phyloP scores from a whole-genome alignment of 2,329 filamentous ascomycete genomes.

The Neonectria faginata region DNA sequence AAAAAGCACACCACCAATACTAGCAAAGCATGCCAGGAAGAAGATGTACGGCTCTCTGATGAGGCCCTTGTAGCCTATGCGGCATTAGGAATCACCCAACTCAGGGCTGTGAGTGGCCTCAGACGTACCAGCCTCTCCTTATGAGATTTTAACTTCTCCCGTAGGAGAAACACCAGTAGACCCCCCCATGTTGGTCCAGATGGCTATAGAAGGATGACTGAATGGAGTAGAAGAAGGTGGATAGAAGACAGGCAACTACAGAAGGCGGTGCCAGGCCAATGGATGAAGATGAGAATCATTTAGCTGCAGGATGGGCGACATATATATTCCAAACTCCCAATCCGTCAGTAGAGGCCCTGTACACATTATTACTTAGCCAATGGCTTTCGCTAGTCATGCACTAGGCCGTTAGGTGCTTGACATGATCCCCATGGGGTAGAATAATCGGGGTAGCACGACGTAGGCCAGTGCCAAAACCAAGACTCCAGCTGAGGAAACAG shows the following conservation, averaged over 20 bases:
- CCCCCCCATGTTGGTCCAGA: conserved; percentile 7
- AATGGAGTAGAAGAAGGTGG: neutral
- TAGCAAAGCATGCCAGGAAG: conserved; percentile 21
- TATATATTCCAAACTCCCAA: conserved; percentile 9
- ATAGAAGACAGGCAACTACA: no score
- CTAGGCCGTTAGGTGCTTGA: conserved; percentile 1
- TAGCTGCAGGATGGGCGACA: neutral
- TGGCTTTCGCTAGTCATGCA: conserved; percentile 8
- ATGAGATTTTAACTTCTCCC: conserved; percentile 20
- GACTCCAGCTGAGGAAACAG: conserved; percentile 2
- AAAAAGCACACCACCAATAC: conserved; percentile 21
- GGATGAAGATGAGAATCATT: neutral
- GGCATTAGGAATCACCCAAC: neutral
- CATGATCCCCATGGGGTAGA: conserved; percentile 24
- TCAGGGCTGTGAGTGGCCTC: neutral
- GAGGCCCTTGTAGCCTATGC: conserved; percentile 18
- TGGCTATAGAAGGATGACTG: neutral
- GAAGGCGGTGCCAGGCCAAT: neutral
- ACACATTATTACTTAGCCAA: neutral
- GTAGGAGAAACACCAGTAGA: conserved; percentile 9
- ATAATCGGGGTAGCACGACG: conserved; percentile 9
- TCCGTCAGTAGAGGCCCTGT: neutral
- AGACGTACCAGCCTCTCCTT: conserved; percentile 15
- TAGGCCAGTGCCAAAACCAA: neutral
- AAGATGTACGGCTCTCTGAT: conserved; percentile 23